Percentiles rank a stretch among this genome's conserved stretches.
These are phyloP conservation scores for Ziziphus jujuba DNA, from an alignment of 306 rosid species.

Conservation along the genomic window DNA sequence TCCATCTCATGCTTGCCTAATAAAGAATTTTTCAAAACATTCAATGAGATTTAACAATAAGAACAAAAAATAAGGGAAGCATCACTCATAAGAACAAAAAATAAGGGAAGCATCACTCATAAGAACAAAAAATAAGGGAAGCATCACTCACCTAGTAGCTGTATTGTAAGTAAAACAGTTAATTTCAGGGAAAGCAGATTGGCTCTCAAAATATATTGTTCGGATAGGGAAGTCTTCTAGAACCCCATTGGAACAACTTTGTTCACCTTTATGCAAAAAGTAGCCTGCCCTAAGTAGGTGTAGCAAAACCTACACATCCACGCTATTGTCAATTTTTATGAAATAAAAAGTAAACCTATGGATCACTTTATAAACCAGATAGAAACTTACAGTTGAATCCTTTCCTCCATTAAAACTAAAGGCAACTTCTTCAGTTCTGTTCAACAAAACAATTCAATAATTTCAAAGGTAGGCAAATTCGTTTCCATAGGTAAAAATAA, in stretches of 20 bases:
- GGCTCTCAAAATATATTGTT: constrained; percentile 87
- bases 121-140: constrained; percentile 23
- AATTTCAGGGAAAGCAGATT: constrained; percentile 78
- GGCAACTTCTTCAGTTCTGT: constrained; percentile 87
- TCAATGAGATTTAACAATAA: constrained; percentile 16
- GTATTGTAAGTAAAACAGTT: constrained; percentile 79
- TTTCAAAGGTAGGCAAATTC: constrained; percentile 13
- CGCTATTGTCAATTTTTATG: constrained; percentile 25
- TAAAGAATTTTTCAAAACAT: not conserved
- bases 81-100: no score
- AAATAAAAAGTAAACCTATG: constrained; percentile 7
- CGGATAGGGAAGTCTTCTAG: constrained; percentile 65
- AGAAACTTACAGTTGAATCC: constrained; percentile 85
- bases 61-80: constrained; percentile 18
- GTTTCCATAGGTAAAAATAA: not conserved
- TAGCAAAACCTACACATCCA: constrained; percentile 73
- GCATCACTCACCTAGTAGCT: constrained; percentile 63
- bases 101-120: constrained; percentile 46
- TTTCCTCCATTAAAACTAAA: constrained; percentile 98
- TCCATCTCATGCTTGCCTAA: constrained; percentile 5
- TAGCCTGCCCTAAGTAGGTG: constrained; percentile 93
- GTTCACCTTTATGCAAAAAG: constrained; percentile 68
- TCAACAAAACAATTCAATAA: constrained; percentile 27
- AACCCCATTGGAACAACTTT: constrained; percentile 54
- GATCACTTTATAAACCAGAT: constrained; percentile 19